phyloP scores from a whole-genome alignment of 2,329 filamentous ascomycete genomes.

The Daldinia eschscholtzii region DNA sequence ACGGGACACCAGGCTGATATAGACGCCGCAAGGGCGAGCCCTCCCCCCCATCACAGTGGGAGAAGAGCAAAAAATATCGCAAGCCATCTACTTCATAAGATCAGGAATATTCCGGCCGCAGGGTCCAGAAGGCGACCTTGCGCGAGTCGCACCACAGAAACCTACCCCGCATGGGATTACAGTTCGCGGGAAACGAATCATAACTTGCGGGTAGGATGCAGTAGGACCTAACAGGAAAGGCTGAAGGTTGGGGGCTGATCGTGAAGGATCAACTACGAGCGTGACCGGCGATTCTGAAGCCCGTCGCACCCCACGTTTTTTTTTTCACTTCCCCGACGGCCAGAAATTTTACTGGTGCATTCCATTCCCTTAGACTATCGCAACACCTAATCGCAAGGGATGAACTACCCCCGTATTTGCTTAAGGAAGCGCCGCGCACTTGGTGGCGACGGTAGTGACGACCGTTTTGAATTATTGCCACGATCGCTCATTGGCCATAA shows the following conservation, averaged over 20 bases:
- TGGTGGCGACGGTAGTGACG: slow-evolving; percentile 30
- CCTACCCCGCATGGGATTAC: slow-evolving; percentile 38
- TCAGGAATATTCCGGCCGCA: slow-evolving; percentile 24
- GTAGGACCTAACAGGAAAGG: slow-evolving; percentile 41
- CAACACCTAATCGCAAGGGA: slow-evolving; percentile 40
- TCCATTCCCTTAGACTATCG: slow-evolving; percentile 40
- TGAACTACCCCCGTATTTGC: slow-evolving; percentile 16
- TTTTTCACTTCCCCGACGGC: slow-evolving; percentile 15
- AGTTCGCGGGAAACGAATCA: slow-evolving; percentile 39
- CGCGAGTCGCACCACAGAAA: slow-evolving; percentile 35
- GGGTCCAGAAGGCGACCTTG: slow-evolving; percentile 27
- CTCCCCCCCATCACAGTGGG: slow-evolving; percentile 23
- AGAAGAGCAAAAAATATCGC: slow-evolving; percentile 32
- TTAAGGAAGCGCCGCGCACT: slow-evolving; percentile 20
- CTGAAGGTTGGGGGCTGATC: slow-evolving; percentile 41
- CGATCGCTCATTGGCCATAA: slow-evolving; percentile 25
- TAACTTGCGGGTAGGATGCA: slow-evolving; percentile 32
- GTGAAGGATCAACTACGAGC: slow-evolving; percentile 36
- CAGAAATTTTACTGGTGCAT: slow-evolving; percentile 34
- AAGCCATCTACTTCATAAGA: slow-evolving; percentile 12
- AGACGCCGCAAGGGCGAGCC: slow-evolving; percentile 35
- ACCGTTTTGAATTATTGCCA: slow-evolving; percentile 1
- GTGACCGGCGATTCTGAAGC: slow-evolving; percentile 38
- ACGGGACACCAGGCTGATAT: slow-evolving; percentile 36
- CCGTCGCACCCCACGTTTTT: slow-evolving; percentile 36